Percentiles rank a stretch among this genome's conserved stretches.
phyloP scores from a whole-genome alignment of 495 filamentous ascomycete genomes.

The Pyrenula aspistea region DNA sequence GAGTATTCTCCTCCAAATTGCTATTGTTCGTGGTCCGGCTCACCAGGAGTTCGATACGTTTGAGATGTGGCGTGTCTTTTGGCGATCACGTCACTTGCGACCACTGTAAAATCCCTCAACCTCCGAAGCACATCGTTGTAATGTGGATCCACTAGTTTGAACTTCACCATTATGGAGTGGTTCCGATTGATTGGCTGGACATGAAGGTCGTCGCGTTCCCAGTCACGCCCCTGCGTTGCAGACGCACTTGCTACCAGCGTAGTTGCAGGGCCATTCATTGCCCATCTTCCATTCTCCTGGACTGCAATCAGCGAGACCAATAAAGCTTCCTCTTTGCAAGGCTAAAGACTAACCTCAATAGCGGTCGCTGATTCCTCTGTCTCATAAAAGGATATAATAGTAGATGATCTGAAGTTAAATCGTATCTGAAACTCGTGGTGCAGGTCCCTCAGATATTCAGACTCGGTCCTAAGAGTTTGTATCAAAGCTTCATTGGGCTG shows the following conservation, averaged over 20 bases:
- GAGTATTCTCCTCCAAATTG: background rate
- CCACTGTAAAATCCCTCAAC: background rate
- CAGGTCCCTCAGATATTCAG: slow-evolving; percentile 3
- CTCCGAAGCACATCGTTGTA: background rate
- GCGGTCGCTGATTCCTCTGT: slow-evolving; percentile 8
- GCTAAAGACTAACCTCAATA: background rate
- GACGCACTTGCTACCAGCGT: slow-evolving; percentile 1
- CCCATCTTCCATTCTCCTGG: slow-evolving; percentile 2
- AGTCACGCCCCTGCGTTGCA: background rate
- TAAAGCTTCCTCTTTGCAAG: no score
- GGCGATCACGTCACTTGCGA: background rate
- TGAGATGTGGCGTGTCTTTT: background rate
- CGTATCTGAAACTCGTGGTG: slow-evolving; percentile 5
- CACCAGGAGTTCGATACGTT: background rate
- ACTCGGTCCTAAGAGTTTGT: slow-evolving; percentile 3
- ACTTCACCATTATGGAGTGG: background rate
- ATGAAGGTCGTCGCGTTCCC: background rate
- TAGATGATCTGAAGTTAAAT: slow-evolving; percentile 7
- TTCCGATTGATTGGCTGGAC: background rate
- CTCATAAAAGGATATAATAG: slow-evolving; percentile 10
- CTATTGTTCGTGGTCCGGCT: background rate
- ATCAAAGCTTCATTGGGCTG: slow-evolving; percentile 8
- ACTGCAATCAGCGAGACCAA: background rate
- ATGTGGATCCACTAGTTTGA: background rate
- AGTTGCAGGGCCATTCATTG: slow-evolving; percentile 1